Percentiles rank a stretch among this genome's conserved stretches.
phyloP scores from a whole-genome alignment of 805 yeast genomes.

The Suhomyces sp. region DNA sequence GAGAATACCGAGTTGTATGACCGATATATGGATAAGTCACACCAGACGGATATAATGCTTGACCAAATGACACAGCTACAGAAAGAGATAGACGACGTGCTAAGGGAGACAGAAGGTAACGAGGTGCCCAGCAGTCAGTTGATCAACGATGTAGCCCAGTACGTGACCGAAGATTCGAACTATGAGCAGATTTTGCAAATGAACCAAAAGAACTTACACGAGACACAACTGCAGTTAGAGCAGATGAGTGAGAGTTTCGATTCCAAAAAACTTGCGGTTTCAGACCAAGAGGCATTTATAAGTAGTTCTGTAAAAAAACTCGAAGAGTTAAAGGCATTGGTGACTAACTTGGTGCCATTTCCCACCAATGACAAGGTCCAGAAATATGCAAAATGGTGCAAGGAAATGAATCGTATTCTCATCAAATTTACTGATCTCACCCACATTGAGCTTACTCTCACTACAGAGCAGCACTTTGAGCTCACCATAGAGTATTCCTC shows the following conservation, averaged over 20 bases:
- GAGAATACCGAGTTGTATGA: conserved; percentile 25
- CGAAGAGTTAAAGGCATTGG: conserved; percentile 4
- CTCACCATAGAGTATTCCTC: neutral
- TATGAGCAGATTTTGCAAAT: neutral
- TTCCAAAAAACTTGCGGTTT: conserved; percentile 2
- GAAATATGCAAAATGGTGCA: conserved; percentile 21
- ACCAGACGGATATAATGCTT: conserved; percentile 25
- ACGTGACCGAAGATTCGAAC: conserved; percentile 1
- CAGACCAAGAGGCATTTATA: conserved; percentile 8
- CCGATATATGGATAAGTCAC: conserved; percentile 20
- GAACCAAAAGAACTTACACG: neutral
- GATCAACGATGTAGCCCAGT: conserved; percentile 8
- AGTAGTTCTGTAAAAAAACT: conserved; percentile 3
- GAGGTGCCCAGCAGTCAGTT: neutral
- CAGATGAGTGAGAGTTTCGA: conserved; percentile 2
- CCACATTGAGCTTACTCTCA: conserved; percentile 1
- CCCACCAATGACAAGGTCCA: conserved; percentile 11
- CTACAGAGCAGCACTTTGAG: neutral
- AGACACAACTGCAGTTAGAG: neutral
- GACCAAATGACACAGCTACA: conserved; percentile 22
- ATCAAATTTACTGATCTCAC: conserved; percentile 10
- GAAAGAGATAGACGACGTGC: conserved; percentile 12
- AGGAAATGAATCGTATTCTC: conserved; percentile 20
- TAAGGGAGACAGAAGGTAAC: conserved; percentile 6
- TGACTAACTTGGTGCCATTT: neutral